Base-by-base conservation (phyloP, 2,329 filamentous ascomycete species). In the Talaromyces funiculosus region DNA sequence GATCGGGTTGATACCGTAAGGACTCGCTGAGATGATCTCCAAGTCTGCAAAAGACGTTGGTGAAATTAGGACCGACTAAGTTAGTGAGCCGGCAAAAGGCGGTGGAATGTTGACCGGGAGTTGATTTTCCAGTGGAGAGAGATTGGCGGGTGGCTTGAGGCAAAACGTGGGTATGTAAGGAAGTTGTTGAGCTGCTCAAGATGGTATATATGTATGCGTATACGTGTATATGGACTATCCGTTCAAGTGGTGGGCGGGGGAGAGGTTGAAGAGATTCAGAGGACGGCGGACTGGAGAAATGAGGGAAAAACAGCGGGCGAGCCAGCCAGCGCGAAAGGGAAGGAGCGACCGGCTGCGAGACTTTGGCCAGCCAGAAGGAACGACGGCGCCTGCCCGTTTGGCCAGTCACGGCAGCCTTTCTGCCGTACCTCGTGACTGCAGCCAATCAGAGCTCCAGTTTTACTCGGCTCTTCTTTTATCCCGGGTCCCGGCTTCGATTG, bases 271-370 rank as follows among this genome's bases (percentile, higher is more conserved):
- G 26, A 37, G 31, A 18, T 24, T 22, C 18, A 47, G 42, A 22
- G 7, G 8, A 18, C 4, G 10, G 26, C 24, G n/a, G 31, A 16
- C 42, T 31, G 45, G 33, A 53, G 55, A 37, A 45, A 57, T n/a
- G 45, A 58, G 43, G 33, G 57, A 59, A 59, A 38, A 26, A 33
- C n/a, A 14, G 54, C 20, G 24, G 53, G 24, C 29, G 53, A 42
- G 20, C 40, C 24, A 43, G 22, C 31, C 40, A 22, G 31, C n/a
- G n/a, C 24, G 18, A 16, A 42, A 20, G 29, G n/a, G 29, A 22
- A 53, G 49, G 49, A 53, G 49, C 49, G 31, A 22, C n/a, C 49
- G 20, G 16, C 43, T 33, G 31, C 35, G 35, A 37, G 33, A 37
- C 35, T 37, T 33, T 8, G 35, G 14, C 5, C 35, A 20, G 7